A percentile compares a stretch with the other conserved stretches of the same genome.
phyloP scores from a whole-genome alignment of 2,329 filamentous ascomycete genomes.

The Colletotrichum sp. region DNA sequence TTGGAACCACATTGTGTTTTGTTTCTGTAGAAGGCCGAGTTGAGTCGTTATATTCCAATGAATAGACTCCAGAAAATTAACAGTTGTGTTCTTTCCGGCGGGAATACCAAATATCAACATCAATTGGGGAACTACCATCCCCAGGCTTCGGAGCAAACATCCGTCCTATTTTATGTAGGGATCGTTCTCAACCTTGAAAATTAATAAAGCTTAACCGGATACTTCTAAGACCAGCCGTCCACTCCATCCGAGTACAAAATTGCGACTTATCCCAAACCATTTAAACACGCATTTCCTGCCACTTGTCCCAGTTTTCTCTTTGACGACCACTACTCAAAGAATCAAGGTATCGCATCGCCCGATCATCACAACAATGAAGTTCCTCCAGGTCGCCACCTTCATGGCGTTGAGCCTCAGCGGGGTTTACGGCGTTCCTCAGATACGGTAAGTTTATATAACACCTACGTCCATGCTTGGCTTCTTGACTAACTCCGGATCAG shows the following conservation, averaged over 20 bases:
- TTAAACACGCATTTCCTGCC: background rate
- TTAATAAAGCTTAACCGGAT: background rate
- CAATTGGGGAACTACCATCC: background rate
- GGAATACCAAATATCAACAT: background rate
- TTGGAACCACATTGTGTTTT: background rate
- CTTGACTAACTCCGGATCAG: background rate
- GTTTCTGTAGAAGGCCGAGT: background rate
- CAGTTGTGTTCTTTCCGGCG: background rate
- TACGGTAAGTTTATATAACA: background rate
- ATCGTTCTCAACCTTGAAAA: background rate
- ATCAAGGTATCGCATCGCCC: background rate
- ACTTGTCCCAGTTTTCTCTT: too few species aligned
- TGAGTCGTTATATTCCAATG: rapidly evolving
- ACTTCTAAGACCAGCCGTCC: background rate
- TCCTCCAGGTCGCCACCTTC: background rate
- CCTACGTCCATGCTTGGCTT: background rate
- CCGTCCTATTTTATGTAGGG: background rate
- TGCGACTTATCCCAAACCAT: background rate
- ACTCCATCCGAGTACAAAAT: background rate
- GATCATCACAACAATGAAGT: background rate
- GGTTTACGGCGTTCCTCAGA: background rate
- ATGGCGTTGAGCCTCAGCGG: background rate
- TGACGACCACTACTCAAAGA: background rate
- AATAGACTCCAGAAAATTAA: background rate
- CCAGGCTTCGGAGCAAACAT: background rate